These are phyloP conservation scores for Baudoinia panamericana DNA, from an alignment of 495 filamentous ascomycete genomes.

Conservation along the genomic window DNA sequence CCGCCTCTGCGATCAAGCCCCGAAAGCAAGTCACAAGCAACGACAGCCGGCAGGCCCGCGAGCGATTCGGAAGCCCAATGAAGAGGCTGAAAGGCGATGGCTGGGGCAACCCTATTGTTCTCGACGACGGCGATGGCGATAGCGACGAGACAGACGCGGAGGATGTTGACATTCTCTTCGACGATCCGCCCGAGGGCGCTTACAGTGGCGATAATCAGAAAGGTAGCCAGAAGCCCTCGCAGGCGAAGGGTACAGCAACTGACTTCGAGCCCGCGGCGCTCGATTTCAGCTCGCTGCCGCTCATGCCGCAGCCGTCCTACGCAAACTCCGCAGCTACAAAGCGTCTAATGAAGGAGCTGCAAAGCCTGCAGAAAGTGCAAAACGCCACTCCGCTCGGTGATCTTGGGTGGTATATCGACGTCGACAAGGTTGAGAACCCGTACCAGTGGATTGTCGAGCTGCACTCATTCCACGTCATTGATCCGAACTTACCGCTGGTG, in stretches of 20 bases:
- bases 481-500: constrained; percentile 48
- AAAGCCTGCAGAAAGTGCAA: constrained; percentile 50
- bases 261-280: constrained; percentile 57
- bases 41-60: too few species aligned
- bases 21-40: constrained; percentile 20
- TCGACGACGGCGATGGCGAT: constrained; percentile 22
- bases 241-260: constrained; percentile 28
- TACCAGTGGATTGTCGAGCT: constrained; percentile 93
- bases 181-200: constrained; percentile 11
- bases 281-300: constrained; percentile 40
- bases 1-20: constrained; percentile 32
- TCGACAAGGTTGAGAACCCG: constrained; percentile 46
- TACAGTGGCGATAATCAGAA: background rate
- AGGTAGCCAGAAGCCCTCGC: background rate
- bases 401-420: constrained; percentile 77
- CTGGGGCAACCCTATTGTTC: constrained; percentile 18
- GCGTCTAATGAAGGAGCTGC: constrained; percentile 49
- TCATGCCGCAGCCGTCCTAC: constrained; percentile 52
- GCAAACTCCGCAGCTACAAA: constrained; percentile 52
- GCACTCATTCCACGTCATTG: constrained; percentile 50
- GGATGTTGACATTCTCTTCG: constrained; percentile 38
- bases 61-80: constrained; percentile 15
- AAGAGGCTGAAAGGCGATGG: constrained; percentile 25
- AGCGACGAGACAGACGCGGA: constrained; percentile 36
- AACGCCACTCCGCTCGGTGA: constrained; percentile 46